A percentile compares a stretch with the other conserved stretches of the same genome.
Evolutionary conservation across 192 early-diverging fungal genomes (phyloP).

Genomic region (Backusella parvicylindrica): DNA sequence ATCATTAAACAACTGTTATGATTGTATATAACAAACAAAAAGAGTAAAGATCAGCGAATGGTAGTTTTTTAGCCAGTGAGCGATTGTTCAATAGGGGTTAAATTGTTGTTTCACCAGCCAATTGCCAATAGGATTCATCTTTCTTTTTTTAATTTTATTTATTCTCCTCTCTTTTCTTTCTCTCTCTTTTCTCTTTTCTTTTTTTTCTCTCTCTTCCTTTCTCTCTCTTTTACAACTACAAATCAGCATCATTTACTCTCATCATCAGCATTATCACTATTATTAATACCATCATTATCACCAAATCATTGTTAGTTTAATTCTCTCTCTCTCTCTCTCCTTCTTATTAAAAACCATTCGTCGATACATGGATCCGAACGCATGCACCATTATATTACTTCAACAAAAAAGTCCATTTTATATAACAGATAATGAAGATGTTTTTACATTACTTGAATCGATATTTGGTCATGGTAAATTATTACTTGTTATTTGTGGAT

Average conservation of each 20-base stretch:
- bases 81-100: background rate
- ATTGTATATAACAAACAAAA: background rate
- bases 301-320: no score
- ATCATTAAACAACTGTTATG: background rate
- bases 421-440: constrained; percentile 7
- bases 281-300: no score
- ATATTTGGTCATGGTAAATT: constrained; percentile 12
- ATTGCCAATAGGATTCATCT: background rate
- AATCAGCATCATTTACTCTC: background rate
- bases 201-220: background rate
- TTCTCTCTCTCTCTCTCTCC: background rate
- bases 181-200: background rate
- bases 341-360: background rate
- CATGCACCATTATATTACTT: constrained; percentile 10
- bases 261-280: no score
- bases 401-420: constrained; percentile 1
- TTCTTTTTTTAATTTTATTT: constrained; percentile 6
- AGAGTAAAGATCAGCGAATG: background rate
- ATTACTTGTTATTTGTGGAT: background rate
- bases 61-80: background rate
- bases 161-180: background rate
- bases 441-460: background rate
- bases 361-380: background rate
- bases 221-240: background rate
- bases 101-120: background rate